phyloP scores from a whole-genome alignment of 495 filamentous ascomycete genomes.

The Trypethelium eluteriae region DNA sequence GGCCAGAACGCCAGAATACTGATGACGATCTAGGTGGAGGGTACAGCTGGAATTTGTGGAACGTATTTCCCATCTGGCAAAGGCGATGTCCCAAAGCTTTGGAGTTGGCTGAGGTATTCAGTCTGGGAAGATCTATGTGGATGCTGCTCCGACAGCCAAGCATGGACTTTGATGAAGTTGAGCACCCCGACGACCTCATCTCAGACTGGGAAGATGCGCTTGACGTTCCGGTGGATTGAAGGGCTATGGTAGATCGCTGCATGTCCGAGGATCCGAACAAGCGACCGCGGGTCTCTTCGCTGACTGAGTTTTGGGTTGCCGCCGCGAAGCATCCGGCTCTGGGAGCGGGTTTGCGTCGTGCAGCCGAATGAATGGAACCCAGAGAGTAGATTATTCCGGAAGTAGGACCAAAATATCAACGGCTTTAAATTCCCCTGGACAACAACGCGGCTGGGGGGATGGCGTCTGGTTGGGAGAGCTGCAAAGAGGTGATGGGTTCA shows the following conservation, averaged over 20 bases:
- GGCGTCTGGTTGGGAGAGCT: no score
- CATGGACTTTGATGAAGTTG: not conserved
- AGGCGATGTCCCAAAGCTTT: not conserved
- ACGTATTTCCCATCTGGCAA: not conserved
- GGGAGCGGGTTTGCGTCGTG: no score
- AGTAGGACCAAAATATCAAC: no score
- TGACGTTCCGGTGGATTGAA: not conserved
- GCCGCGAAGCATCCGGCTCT: no score
- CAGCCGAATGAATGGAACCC: no score
- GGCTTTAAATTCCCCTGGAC: no score
- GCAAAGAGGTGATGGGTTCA: no score
- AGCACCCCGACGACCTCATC: not conserved
- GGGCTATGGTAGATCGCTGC: not conserved
- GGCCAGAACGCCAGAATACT: not conserved
- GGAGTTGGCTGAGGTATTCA: not conserved
- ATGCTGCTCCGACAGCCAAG: not conserved
- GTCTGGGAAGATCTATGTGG: not conserved
- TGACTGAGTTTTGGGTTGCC: no score
- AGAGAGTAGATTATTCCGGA: no score
- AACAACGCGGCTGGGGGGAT: no score
- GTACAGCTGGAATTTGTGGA: not conserved
- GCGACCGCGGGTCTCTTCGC: no score
- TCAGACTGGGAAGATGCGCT: not conserved
- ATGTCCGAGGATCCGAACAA: no score
- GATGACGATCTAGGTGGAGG: not conserved